These are phyloP conservation scores for Penicillium glabrum DNA, from an alignment of 2,329 filamentous ascomycete species.

Conservation along the genomic window DNA sequence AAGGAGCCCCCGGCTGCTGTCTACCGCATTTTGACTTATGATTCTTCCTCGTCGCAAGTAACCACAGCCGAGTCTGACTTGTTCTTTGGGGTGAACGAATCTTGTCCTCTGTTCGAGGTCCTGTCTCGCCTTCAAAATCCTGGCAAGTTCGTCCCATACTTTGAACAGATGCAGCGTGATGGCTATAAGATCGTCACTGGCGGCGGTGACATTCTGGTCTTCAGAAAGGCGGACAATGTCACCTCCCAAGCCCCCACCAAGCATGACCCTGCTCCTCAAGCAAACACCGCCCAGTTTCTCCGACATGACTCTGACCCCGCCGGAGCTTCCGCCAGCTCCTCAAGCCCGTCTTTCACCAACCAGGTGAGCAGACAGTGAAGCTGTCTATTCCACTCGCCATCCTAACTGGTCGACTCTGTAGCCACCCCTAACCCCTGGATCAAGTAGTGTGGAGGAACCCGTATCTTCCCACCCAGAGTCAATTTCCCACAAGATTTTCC, in stretches of 20 bases:
- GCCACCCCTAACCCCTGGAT: constrained; percentile 3
- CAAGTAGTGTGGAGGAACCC: not conserved
- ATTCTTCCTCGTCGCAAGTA: constrained; percentile 30
- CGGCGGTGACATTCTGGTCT: constrained; percentile 42
- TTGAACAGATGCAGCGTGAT: constrained; percentile 36
- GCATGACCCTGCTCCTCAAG: constrained; percentile 4
- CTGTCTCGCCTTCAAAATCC: constrained; percentile 40
- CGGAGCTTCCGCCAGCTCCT: not conserved
- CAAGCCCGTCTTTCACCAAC: constrained; percentile 9
- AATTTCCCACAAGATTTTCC: constrained; percentile 21
- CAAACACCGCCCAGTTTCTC: constrained; percentile 9
- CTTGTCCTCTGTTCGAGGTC: constrained; percentile 32
- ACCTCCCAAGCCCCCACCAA: not conserved
- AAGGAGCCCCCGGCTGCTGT: constrained; percentile 5
- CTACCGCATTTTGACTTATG: constrained; percentile 42
- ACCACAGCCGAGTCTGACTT: constrained; percentile 34
- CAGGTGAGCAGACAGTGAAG: constrained; percentile 26
- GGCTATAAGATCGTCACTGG: constrained; percentile 46
- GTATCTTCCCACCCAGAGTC: constrained; percentile 8
- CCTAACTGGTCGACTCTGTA: constrained; percentile 28
- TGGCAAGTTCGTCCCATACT: constrained; percentile 43
- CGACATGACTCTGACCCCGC: constrained; percentile 9
- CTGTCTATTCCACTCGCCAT: constrained; percentile 18
- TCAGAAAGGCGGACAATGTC: constrained; percentile 24
- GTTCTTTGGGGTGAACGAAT: constrained; percentile 28